A percentile compares a stretch with the other conserved stretches of the same genome.
phyloP scores from a whole-genome alignment of 2,329 filamentous ascomycete species.

The Fonsecaea multimorphosa region DNA sequence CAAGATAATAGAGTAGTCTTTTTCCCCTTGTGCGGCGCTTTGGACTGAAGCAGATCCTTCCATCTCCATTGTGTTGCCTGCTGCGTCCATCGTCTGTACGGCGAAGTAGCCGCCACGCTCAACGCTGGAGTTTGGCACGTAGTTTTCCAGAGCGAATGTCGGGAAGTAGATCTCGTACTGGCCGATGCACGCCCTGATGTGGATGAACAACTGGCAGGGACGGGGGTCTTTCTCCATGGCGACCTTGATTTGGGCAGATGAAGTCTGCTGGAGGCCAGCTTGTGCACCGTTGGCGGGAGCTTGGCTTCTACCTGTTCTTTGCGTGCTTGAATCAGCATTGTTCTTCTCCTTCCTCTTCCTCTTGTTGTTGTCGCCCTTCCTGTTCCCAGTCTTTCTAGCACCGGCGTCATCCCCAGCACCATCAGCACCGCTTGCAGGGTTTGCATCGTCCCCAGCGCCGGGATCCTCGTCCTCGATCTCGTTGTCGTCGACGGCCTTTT shows the following conservation, averaged over 20 bases:
- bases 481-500: conserved; percentile 16
- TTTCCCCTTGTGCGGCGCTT: too few relatives aligned
- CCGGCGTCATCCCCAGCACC: neutral
- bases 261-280: neutral
- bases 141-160: neutral
- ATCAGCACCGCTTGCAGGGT: neutral
- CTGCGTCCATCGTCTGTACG: neutral
- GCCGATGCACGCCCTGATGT: conserved; percentile 1
- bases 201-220: conserved; percentile 1
- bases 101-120: neutral
- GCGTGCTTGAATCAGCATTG: neutral
- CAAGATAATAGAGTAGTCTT: neutral
- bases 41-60: neutral
- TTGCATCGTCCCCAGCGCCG: neutral
- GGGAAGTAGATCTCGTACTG: conserved; percentile 3
- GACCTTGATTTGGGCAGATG: neutral
- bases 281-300: neutral
- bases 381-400: neutral
- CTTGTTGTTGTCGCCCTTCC: neutral
- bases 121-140: neutral
- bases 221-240: neutral
- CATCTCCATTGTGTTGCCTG: neutral
- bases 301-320: neutral
- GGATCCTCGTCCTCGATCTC: neutral
- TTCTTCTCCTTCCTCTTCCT: neutral